Evolutionary conservation across 257 asterid species (phyloP), one percentile per base, ranked within the genome.

Genomic region (Forsythia suspensa): DNA sequence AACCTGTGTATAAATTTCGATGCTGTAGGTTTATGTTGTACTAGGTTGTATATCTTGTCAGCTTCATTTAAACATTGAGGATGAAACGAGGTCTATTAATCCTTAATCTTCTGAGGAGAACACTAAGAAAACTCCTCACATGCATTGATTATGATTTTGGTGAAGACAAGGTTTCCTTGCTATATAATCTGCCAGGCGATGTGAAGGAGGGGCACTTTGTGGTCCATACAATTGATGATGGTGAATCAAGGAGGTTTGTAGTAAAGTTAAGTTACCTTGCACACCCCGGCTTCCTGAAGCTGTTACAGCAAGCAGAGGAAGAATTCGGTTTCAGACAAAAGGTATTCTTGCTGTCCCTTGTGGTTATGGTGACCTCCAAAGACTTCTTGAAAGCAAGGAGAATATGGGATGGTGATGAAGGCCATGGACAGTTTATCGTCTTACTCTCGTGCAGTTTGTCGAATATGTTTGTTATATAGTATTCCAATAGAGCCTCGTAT

Each of bases 341-440:
- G 92, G 92, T 9, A 77, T 86, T 74, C 92, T 90, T 70, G 87
- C 76, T 24, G 70, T 90, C 15, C 91, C 94, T 63, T 90, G 94
- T 73, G 21, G 86, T 42, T 84, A 80, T 37, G 37, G 77, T 24
- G 89, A 88, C 52, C 86, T 90, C 8, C 87, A 83, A 71, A 81
- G 83, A 74, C 48, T 87, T 69, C 77, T 87, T 80, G 81, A 71
- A 57, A 75, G 70, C 57, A 72, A 80, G 65, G 65, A 55, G 20
- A 55, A 55, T 1, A 16, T 0, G 10, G 65, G 10, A 4, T 55
- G 29, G 29, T 55, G 65, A 55, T 15, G 34, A 29, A 29, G 34
- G 34, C 34, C 34, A 29, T 52, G 3, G 18, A n/a, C 4, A 6
- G 9, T 55, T 6, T 16, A 18, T 55, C 2, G 65, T 55, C 65